Conservation (phyloP, 305 asterid genomes). For the Fraxinus velutina region DNA sequence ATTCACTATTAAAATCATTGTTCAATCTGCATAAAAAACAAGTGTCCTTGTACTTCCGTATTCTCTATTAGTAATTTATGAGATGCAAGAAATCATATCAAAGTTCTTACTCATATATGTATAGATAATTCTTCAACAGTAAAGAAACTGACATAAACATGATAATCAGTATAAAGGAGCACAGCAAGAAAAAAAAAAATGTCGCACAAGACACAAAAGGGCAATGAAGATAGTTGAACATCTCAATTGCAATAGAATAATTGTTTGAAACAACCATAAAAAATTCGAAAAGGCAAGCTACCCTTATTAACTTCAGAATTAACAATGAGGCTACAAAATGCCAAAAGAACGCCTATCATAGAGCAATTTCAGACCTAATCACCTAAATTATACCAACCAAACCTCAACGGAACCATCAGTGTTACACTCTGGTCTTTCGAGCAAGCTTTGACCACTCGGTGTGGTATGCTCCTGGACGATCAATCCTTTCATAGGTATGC, state of each 20-base stretch:
- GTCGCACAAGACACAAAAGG: background rate
- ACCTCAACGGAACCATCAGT: conserved; percentile 27
- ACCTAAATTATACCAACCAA: conserved; percentile 31
- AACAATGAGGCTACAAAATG: conserved; percentile 33
- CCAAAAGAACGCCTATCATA: conserved; percentile 28
- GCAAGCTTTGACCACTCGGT: conserved; percentile 84
- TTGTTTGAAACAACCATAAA: background rate
- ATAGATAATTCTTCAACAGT: background rate
- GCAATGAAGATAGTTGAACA: background rate
- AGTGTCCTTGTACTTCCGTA: background rate
- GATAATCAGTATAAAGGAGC: background rate
- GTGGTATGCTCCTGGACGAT: conserved; percentile 55
- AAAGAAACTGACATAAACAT: background rate
- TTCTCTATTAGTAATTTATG: background rate
- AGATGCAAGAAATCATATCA: background rate
- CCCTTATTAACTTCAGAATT: conserved; percentile 48
- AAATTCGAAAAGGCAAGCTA: conserved; percentile 27
- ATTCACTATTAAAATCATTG: background rate
- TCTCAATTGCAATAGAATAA: conserved; percentile 7
- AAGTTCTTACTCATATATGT: background rate
- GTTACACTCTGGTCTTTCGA: conserved; percentile 38
- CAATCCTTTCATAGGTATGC: conserved; percentile 72
- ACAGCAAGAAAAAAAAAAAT: background rate
- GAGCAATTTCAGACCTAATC: conserved; percentile 25
- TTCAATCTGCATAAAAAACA: background rate